These are phyloP conservation scores for Chrysoporthe austroafricana DNA, from an alignment of 2,329 filamentous ascomycete species.

Conservation along the genomic window DNA sequence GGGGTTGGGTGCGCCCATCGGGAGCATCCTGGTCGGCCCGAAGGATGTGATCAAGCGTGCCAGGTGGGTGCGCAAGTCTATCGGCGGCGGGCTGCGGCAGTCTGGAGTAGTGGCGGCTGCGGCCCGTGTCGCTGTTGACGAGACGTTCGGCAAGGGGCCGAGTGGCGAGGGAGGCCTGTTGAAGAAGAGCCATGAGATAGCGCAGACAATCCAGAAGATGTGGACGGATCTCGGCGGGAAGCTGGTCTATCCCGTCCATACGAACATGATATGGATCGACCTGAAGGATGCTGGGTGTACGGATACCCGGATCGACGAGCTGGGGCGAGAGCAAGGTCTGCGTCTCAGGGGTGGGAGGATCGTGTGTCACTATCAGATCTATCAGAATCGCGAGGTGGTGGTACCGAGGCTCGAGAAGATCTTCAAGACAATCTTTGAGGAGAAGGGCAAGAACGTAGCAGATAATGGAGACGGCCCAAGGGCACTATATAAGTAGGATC, in stretches of 20 bases:
- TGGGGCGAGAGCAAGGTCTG: conserved; percentile 48
- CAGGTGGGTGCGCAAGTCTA: conserved; percentile 77
- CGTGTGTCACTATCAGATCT: conserved; percentile 64
- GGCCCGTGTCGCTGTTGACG: conserved; percentile 76
- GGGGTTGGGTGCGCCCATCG: conserved; percentile 56
- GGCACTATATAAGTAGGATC: conserved; percentile 20
- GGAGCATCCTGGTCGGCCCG: conserved; percentile 50
- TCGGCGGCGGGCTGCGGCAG: conserved; percentile 80
- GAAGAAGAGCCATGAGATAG: conserved; percentile 61
- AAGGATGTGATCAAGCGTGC: conserved; percentile 65
- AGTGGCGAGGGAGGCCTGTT: conserved; percentile 66
- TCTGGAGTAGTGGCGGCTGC: conserved; percentile 76
- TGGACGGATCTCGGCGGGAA: conserved; percentile 74
- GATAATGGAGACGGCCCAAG: conserved; percentile 1
- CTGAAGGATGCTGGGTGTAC: conserved; percentile 61
- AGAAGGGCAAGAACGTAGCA: conserved; percentile 29
- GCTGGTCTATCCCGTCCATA: conserved; percentile 72
- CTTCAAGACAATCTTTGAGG: conserved; percentile 48
- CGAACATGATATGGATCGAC: conserved; percentile 93
- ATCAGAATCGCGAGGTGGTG: conserved; percentile 61
- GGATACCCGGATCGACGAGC: conserved; percentile 42
- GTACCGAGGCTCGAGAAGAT: conserved; percentile 59
- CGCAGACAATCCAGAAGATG: conserved; percentile 60
- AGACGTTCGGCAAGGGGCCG: conserved; percentile 69
- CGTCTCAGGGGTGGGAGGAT: conserved; percentile 46